phyloP scores from a whole-genome alignment of 179 eudicot genomes.

The Spergularia azorica region DNA sequence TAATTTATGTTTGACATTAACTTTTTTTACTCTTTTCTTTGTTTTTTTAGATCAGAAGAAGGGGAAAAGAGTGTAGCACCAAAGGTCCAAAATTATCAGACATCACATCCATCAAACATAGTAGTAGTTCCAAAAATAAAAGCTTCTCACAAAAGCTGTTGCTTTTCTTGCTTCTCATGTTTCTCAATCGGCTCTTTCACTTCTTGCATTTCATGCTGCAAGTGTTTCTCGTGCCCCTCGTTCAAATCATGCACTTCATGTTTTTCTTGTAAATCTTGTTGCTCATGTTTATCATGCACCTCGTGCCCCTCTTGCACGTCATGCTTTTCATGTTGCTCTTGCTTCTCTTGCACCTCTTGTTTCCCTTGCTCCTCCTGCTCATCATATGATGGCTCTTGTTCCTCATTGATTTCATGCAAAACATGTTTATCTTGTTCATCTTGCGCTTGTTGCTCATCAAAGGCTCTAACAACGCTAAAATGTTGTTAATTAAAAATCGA shows the following conservation, averaged over 20 bases:
- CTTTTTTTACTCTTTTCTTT: background rate
- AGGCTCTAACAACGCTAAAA: background rate
- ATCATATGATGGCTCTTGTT: background rate
- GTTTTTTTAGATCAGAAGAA: background rate
- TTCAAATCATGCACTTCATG: constrained; percentile 11
- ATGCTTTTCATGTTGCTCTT: constrained; percentile 1
- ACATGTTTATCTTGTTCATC: background rate
- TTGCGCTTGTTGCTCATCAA: constrained; percentile 1
- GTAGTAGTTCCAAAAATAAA: background rate
- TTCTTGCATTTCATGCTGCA: background rate
- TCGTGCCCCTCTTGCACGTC: background rate
- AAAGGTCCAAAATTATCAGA: background rate
- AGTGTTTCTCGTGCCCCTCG: background rate
- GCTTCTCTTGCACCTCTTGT: background rate
- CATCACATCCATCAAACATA: background rate
- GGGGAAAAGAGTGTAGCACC: background rate
- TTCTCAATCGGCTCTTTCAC: background rate
- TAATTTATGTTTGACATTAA: background rate
- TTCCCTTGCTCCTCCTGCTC: background rate
- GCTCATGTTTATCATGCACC: background rate
- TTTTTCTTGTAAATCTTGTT: background rate
- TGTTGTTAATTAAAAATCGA: background rate
- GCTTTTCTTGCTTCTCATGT: background rate
- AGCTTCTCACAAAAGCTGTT: background rate
- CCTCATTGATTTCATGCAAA: background rate